These are phyloP conservation scores for Cyathus striatus DNA, from an alignment of 768 basidiomycete genomes.

Conservation along the genomic window DNA sequence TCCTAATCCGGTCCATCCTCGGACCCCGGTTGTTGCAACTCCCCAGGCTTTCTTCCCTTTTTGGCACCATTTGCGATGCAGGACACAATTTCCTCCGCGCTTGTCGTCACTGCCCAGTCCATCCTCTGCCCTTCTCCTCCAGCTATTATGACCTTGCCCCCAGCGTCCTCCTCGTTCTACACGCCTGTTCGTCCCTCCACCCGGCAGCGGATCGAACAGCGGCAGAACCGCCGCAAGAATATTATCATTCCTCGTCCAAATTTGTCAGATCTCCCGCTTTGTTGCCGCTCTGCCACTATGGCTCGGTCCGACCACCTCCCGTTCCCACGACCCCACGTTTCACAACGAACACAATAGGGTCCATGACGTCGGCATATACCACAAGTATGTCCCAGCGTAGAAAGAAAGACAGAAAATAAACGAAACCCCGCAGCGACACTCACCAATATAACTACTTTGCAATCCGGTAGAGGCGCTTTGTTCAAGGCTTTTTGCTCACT, in stretches of 20 bases:
- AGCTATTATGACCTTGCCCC: no score
- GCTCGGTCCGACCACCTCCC: slow-evolving; percentile 13
- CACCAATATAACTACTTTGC: slow-evolving; percentile 8
- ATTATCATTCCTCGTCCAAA: slow-evolving; percentile 14
- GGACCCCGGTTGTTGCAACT: no score
- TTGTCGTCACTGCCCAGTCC: no score
- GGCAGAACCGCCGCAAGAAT: slow-evolving; percentile 3
- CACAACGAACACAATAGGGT: slow-evolving; percentile 22
- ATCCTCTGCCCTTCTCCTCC: no score
- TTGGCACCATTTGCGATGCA: no score
- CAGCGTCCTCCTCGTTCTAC: no score
- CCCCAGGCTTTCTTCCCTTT: no score
- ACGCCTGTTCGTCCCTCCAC: no score
- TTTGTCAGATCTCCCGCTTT: slow-evolving; percentile 16
- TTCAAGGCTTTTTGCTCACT: neutral
- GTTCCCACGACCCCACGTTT: slow-evolving; percentile 35
- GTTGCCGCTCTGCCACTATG: slow-evolving; percentile 5
- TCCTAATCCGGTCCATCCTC: no score
- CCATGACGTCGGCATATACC: slow-evolving; percentile 17
- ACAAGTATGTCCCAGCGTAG: no score
- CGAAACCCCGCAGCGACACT: slow-evolving; percentile 2
- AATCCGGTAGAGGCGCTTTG: neutral
- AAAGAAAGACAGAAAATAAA: no score
- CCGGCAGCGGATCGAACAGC: slow-evolving; percentile 3
- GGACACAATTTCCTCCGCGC: no score